These are phyloP conservation scores for Penicillium sp. DNA, from an alignment of 2,329 filamentous ascomycete genomes.

Conservation along the genomic window DNA sequence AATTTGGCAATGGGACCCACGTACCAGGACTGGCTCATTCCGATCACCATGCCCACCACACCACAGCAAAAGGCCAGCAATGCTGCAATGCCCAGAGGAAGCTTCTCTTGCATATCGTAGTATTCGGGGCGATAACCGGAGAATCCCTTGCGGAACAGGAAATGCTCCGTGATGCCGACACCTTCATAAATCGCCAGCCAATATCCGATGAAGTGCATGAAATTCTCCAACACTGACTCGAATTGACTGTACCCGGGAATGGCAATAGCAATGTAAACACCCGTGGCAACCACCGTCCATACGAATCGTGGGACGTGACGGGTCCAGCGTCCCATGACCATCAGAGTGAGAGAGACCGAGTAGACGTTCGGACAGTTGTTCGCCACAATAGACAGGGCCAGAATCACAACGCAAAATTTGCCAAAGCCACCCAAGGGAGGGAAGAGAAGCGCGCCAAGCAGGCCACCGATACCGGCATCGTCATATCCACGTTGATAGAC, in stretches of 20 bases:
- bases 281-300: constrained; percentile 57
- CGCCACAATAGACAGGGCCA: constrained; percentile 60
- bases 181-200: constrained; percentile 69
- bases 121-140: constrained; percentile 51
- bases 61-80: constrained; percentile 58
- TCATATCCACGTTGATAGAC: constrained; percentile 52
- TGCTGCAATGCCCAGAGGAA: constrained; percentile 61
- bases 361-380: constrained; percentile 69
- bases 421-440: constrained; percentile 58
- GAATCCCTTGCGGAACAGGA: constrained; percentile 59
- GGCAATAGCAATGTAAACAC: constrained; percentile 61
- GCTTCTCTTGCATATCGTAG: constrained; percentile 52
- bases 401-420: constrained; percentile 62
- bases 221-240: constrained; percentile 59
- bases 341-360: constrained; percentile 60
- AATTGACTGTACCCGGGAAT: constrained; percentile 64
- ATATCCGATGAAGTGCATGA: constrained; percentile 63
- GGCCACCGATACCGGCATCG: constrained; percentile 57
- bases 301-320: constrained; percentile 60
- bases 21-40: constrained; percentile 66
- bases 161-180: constrained; percentile 60
- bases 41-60: constrained; percentile 58
- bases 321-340: constrained; percentile 56
- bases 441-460: constrained; percentile 60
- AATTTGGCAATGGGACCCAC: constrained; percentile 59